Percentiles rank a stretch among this genome's conserved stretches.
These are phyloP conservation scores for Bertia moriformis DNA, from an alignment of 2,329 filamentous ascomycete genomes.

Conservation along the genomic window DNA sequence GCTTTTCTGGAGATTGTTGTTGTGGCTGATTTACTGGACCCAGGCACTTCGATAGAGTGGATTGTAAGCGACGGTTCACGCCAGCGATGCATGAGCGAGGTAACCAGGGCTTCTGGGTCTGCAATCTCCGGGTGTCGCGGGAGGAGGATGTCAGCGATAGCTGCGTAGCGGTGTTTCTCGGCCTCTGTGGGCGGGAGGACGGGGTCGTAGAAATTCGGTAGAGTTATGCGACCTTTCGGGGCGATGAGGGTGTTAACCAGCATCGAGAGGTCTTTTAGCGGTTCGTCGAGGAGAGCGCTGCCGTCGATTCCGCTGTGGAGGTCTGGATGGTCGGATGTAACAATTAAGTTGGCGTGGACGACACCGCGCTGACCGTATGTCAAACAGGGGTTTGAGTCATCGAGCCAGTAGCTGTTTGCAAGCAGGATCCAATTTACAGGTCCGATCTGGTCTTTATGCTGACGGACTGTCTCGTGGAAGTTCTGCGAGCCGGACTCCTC, in stretches of 20 bases:
- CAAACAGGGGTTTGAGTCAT: constrained; percentile 86
- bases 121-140: constrained; percentile 49
- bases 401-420: constrained; percentile 97
- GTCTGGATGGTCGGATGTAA: constrained; percentile 76
- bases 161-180: constrained; percentile 69
- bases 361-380: constrained; percentile 91
- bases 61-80: constrained; percentile 88
- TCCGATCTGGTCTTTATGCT: constrained; percentile 73
- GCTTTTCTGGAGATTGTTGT: constrained; percentile 73
- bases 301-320: constrained; percentile 95
- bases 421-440: constrained; percentile 86
- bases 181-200: constrained; percentile 62
- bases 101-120: constrained; percentile 20
- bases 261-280: constrained; percentile 77
- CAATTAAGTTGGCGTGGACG: constrained; percentile 78
- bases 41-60: constrained; percentile 82
- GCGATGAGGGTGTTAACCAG: constrained; percentile 73
- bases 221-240: constrained; percentile 62
- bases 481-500: constrained; percentile 89
- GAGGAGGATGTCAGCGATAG: constrained; percentile 67
- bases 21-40: constrained; percentile 60
- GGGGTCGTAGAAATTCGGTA: constrained; percentile 78
- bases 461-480: constrained; percentile 68
- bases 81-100: constrained; percentile 81
- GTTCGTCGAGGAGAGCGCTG: constrained; percentile 76